phyloP scores from a whole-genome alignment of 768 basidiomycete species.

The Albatrellus ellisii region DNA sequence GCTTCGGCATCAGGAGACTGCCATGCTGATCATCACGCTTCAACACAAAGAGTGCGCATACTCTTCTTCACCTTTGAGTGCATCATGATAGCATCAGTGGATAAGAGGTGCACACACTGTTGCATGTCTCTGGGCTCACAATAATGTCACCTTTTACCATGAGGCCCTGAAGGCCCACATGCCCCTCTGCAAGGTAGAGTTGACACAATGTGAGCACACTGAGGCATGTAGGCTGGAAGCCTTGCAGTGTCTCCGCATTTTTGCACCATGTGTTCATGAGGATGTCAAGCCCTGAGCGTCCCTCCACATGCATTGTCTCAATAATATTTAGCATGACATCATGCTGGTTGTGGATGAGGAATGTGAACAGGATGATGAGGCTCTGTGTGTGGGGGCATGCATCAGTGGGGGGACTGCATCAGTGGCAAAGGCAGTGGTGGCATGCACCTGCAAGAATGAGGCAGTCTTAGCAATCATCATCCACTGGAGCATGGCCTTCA shows the following conservation, averaged over 20 bases:
- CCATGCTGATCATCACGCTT: no score
- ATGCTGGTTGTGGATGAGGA: constrained; percentile 78
- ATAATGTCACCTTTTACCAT: constrained; percentile 88
- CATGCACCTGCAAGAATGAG: constrained; percentile 71
- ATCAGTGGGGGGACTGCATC: no score
- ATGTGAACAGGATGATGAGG: constrained; percentile 85
- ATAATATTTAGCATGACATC: constrained; percentile 69
- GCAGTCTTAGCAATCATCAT: constrained; percentile 82
- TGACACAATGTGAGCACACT: constrained; percentile 73
- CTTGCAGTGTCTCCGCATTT: constrained; percentile 87
- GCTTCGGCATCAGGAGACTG: no score
- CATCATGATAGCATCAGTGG: constrained; percentile 79
- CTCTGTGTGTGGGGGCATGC: constrained; percentile 38
- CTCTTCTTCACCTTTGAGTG: constrained; percentile 79
- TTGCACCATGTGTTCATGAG: constrained; percentile 93
- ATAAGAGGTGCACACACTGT: constrained; percentile 42
- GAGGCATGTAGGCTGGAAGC: constrained; percentile 84
- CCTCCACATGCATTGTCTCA: constrained; percentile 48
- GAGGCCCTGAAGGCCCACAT: constrained; percentile 51
- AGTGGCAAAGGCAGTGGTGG: no score
- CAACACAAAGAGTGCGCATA: no score
- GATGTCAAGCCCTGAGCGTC: constrained; percentile 61
- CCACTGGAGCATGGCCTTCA: constrained; percentile 71
- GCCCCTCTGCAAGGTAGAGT: constrained; percentile 51
- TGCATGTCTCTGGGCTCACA: constrained; percentile 61